These are phyloP conservation scores for Xylaria sp. DNA, from an alignment of 2,329 filamentous ascomycete species.

Conservation along the genomic window DNA sequence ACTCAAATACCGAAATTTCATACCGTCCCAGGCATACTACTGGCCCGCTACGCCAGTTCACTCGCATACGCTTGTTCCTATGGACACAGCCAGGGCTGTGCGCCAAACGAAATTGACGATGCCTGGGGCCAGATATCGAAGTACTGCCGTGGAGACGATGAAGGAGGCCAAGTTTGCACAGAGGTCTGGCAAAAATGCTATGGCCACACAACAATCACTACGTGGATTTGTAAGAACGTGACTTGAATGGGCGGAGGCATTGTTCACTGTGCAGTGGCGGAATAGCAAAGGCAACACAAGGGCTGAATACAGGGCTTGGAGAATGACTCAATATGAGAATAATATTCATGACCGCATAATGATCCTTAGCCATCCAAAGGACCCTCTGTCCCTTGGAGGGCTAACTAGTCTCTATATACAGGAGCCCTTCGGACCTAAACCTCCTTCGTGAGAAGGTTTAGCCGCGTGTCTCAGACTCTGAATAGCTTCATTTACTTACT, in stretches of 20 bases:
- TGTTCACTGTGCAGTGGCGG: background rate
- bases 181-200: background rate
- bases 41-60: conserved; percentile 9
- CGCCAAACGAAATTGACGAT: conserved; percentile 14
- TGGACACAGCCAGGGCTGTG: background rate
- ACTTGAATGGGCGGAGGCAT: background rate
- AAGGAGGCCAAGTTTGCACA: background rate
- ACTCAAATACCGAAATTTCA: background rate
- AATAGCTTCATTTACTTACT: no score
- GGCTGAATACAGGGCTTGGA: no score
- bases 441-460: no score
- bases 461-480: no score
- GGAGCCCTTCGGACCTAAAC: no score
- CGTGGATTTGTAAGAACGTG: background rate
- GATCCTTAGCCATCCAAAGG: no score
- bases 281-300: no score
- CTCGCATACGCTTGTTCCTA: conserved; percentile 10
- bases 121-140: conserved; percentile 10
- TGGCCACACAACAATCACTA: background rate
- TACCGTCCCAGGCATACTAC: background rate
- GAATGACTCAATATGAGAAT: no score
- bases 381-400: no score
- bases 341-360: no score
- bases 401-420: no score
- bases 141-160: background rate